Base-by-base conservation (phyloP, 495 filamentous ascomycete genomes). In the Penicillium turbatum region DNA sequence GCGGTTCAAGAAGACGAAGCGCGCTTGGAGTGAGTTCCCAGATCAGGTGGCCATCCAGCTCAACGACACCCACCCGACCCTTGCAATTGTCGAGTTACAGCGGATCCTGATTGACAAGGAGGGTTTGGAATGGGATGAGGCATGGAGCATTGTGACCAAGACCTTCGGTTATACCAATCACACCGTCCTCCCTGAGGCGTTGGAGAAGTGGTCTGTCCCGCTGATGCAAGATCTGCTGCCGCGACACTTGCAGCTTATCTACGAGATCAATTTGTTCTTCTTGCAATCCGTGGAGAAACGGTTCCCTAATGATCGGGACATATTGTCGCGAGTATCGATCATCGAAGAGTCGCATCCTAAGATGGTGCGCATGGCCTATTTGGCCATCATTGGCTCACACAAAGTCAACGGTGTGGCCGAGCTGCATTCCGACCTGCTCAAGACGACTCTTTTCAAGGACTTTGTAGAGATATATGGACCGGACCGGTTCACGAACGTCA, bases 331-430 rank as follows among this genome's bases (percentile, higher is more conserved):
- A 15, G 90, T 97, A 17, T 97, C 93, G 4, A 92, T 98, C 61
- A 96, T 98, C 49, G 93, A 98, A 71, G 93, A 98, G 71, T 89
- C 88, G 7, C 86, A 93, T 63, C 90, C 93, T n/a, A 92, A 97
- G 81, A 95, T 96, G 86, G 83, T 98, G 47, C 86, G 92, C 62
- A 98, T 98, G 93, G 93, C 95, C 0, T 92, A 82, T 69, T 73
- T 98, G 38, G 93, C 93, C 16, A 87, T 97, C 56, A 92, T 98
- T 63, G 93, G 95, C 27, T 97, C 93, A 19, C 93, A 98, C 80
- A 97, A 97, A 71, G 93, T 98, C 71, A 98, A 98, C 63, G 93
- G 93, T 63, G 93, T 98, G 26, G 93, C 93, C 19, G 93, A 97
- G 71, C 75, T 98, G 49, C 93, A 98, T 71, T 98, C 93, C 5